Evolutionary conservation across 768 basidiomycete genomes (phyloP), one percentile per base, ranked within the genome.

Genomic region (Kwoniella sp.): DNA sequence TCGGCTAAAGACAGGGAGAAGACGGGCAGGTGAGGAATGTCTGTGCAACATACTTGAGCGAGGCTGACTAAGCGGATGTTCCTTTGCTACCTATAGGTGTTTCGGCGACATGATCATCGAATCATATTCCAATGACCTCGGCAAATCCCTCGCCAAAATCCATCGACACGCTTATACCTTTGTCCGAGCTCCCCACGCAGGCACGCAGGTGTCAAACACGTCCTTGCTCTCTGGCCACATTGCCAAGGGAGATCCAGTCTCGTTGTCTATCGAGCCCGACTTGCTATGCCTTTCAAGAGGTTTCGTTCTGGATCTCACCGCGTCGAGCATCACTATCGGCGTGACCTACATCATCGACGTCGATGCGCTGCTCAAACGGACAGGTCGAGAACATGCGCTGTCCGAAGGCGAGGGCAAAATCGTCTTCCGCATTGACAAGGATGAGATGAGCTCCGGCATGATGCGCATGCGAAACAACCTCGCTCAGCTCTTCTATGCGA

Each of bases 391-490:
- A 70, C 70, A 70, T 48, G 41, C 58, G 5, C 55, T 64, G 2
- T 38, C 61, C 3, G 45, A 48, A 22, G 55, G 61, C 3, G 66
- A 58, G 15, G 37, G 65, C 2, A 62, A 72, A 34, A 71, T 79
- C 66, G 85, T 82, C 25, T 99, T 93, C 82, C 86, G 95, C 17
- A 87, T 99, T 63, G 96, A 98, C 83, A 93, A 89, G 74, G 96
- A 98, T 77, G 96, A 98, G 79, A 82, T 97, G 55, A 86, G 87
- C 4, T 86, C 87, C 7, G 92, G 93, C 0, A 89, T 98, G 87
- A 87, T 87, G 47, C 86, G 92, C 22, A 88, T 99, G 76, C 85
- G 96, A 9, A 88, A 92, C 69, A 98, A 96, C 73, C 87, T 98
- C 50, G 89, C 93, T 0, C 88, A 89, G 60, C 74, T 98, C 11